These are phyloP conservation scores for Salvia miltiorrhiza DNA, from an alignment of 257 asterid genomes.

Conservation along the genomic window DNA sequence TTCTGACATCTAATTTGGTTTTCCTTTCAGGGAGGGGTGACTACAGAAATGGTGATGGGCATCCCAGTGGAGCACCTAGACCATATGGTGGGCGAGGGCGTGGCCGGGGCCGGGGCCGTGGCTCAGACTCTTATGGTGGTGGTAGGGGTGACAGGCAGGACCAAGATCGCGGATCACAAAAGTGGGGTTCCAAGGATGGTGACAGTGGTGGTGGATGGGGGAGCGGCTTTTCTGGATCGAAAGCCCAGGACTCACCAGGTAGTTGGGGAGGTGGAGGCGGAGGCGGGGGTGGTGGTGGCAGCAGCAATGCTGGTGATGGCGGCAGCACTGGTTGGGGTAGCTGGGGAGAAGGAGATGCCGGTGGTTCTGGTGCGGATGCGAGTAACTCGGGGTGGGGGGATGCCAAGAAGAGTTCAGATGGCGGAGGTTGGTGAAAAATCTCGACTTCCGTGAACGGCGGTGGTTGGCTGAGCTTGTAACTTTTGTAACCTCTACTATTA, in stretches of 20 bases:
- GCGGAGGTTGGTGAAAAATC: conserved; percentile 30
- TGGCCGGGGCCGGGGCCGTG: conserved; percentile 47
- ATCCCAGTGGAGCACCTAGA: conserved; percentile 60
- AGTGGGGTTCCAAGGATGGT: conserved; percentile 60
- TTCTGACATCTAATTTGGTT: background rate
- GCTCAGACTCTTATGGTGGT: conserved; percentile 20
- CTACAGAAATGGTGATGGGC: conserved; percentile 55
- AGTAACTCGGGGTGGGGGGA: conserved; percentile 55
- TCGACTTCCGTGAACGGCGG: background rate
- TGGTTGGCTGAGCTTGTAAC: background rate
- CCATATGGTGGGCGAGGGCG: conserved; percentile 49
- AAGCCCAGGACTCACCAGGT: conserved; percentile 51
- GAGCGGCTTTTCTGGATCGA: conserved; percentile 58
- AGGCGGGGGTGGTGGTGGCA: conserved; percentile 31
- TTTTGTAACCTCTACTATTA: background rate
- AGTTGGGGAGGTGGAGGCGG: conserved; percentile 49
- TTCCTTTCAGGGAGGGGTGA: conserved; percentile 69
- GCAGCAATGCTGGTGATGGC: conserved; percentile 18
- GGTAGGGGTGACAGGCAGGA: conserved; percentile 54
- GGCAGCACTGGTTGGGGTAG: conserved; percentile 28
- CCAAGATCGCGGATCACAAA: conserved; percentile 46
- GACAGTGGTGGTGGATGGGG: conserved; percentile 38
- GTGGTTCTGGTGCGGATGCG: conserved; percentile 19
- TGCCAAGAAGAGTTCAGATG: conserved; percentile 38
- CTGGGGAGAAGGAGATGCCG: conserved; percentile 35